phyloP scores from a whole-genome alignment of 805 yeast genomes.

The Ogataea methylovora region DNA sequence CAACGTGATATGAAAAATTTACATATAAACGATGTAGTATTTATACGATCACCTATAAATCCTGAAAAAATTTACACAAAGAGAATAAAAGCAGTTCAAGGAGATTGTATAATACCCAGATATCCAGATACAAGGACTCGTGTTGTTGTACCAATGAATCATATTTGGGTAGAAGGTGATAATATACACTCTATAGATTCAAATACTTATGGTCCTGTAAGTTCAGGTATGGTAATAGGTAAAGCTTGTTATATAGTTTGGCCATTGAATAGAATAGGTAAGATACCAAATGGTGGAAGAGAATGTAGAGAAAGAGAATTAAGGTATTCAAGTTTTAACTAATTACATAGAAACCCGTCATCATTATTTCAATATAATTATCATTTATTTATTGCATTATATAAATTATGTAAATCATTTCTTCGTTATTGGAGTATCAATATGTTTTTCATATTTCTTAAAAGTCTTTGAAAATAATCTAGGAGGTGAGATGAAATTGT shows the following conservation, averaged over 20 bases:
- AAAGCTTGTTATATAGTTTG: slow-evolving; percentile 62
- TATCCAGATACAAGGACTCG: slow-evolving; percentile 58
- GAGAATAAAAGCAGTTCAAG: slow-evolving; percentile 68
- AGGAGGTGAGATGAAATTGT: background rate
- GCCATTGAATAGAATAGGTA: slow-evolving; percentile 57
- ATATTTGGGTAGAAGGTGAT: slow-evolving; percentile 95
- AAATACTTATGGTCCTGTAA: slow-evolving; percentile 82
- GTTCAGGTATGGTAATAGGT: slow-evolving; percentile 74
- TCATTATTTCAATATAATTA: no score
- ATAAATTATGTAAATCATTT: slow-evolving; percentile 1
- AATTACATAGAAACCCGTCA: no score
- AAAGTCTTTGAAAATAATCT: no score
- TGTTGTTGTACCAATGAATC: slow-evolving; percentile 66
- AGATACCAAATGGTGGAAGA: slow-evolving; percentile 43
- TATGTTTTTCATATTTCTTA: no score
- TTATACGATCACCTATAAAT: slow-evolving; percentile 74
- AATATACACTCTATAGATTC: slow-evolving; percentile 79
- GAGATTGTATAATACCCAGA: slow-evolving; percentile 59
- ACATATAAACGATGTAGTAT: slow-evolving; percentile 61
- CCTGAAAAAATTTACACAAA: slow-evolving; percentile 74
- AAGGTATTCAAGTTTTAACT: slow-evolving; percentile 1
- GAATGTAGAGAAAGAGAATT: slow-evolving; percentile 32
- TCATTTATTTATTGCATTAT: background rate
- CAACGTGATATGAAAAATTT: slow-evolving; percentile 39
- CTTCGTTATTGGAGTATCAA: slow-evolving; percentile 25